Conservation (phyloP, 768 basidiomycete genomes). For the Kwoniella sp. region DNA sequence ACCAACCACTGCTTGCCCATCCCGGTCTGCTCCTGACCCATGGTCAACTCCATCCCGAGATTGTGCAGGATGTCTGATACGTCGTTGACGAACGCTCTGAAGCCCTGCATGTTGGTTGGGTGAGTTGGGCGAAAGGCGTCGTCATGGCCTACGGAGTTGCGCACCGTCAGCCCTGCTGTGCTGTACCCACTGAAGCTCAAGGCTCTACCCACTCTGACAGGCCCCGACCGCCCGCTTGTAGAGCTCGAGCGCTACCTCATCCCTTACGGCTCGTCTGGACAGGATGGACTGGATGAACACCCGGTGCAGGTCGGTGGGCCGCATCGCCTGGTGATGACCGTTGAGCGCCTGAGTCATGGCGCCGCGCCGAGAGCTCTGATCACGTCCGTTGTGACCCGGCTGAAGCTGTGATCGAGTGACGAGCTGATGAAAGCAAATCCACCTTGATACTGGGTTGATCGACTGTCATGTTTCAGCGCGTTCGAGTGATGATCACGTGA, state of each 20-base stretch:
- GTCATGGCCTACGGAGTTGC: slow-evolving; percentile 9
- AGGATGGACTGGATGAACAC: slow-evolving; percentile 41
- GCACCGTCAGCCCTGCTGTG: background rate
- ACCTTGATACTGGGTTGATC: no score
- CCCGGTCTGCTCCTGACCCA: slow-evolving; percentile 26
- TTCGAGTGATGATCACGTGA: background rate
- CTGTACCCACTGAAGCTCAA: background rate
- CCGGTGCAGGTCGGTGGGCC: slow-evolving; percentile 35
- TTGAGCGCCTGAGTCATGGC: no score
- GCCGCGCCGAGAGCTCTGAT: no score
- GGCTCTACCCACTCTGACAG: slow-evolving; percentile 30
- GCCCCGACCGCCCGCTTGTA: slow-evolving; percentile 39
- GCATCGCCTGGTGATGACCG: background rate
- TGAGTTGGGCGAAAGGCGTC: slow-evolving; percentile 20
- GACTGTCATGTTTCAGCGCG: no score
- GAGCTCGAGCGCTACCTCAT: slow-evolving; percentile 36
- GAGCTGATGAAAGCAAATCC: no score
- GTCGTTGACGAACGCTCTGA: slow-evolving; percentile 25
- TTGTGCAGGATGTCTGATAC: slow-evolving; percentile 28
- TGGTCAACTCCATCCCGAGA: slow-evolving; percentile 31
- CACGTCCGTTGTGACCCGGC: background rate
- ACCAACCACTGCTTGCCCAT: slow-evolving; percentile 24
- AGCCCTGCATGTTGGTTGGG: slow-evolving; percentile 8
- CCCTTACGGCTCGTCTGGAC: slow-evolving; percentile 29
- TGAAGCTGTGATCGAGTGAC: no score